phyloP scores from a whole-genome alignment of 1,284 basidiomycete genomes.

The Ustilago nuda region DNA sequence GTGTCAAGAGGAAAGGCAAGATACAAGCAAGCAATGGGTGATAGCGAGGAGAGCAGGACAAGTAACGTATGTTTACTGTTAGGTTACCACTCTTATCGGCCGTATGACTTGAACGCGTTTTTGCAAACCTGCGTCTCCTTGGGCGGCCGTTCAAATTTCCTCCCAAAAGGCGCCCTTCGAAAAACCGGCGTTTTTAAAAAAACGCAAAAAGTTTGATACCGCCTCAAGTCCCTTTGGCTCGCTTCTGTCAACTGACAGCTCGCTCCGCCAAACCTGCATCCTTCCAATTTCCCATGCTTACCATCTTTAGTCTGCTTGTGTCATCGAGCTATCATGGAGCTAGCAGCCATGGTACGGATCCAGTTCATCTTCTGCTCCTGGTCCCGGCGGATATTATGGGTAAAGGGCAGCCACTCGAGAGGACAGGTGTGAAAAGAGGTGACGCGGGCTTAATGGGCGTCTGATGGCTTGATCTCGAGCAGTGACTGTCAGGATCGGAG shows the following conservation, averaged over 20 bases:
- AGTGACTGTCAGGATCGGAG: background rate
- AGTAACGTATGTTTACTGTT: too few relatives aligned
- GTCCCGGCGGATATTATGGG: constrained; percentile 2
- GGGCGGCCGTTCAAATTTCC: too few relatives aligned
- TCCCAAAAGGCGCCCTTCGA: too few relatives aligned
- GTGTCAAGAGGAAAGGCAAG: too few relatives aligned
- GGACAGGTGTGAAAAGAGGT: background rate
- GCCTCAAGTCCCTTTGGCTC: background rate
- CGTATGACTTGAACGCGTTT: too few relatives aligned
- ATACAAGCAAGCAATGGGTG: too few relatives aligned
- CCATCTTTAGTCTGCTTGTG: constrained; percentile 1
- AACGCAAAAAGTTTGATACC: background rate
- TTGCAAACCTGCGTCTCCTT: too few relatives aligned
- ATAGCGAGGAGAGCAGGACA: too few relatives aligned
- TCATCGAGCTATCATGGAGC: background rate
- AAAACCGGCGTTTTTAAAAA: too few relatives aligned
- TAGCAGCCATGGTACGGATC: constrained; percentile 2
- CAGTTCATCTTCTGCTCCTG: background rate
- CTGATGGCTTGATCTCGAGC: background rate
- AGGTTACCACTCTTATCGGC: too few relatives aligned
- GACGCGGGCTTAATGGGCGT: background rate
- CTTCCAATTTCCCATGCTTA: constrained; percentile 8
- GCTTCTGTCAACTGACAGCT: constrained; percentile 7
- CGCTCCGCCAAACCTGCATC: constrained; percentile 2
- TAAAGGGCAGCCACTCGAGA: background rate